Base-by-base conservation (phyloP, 495 filamentous ascomycete genomes). In the Glarea lozoyensis region DNA sequence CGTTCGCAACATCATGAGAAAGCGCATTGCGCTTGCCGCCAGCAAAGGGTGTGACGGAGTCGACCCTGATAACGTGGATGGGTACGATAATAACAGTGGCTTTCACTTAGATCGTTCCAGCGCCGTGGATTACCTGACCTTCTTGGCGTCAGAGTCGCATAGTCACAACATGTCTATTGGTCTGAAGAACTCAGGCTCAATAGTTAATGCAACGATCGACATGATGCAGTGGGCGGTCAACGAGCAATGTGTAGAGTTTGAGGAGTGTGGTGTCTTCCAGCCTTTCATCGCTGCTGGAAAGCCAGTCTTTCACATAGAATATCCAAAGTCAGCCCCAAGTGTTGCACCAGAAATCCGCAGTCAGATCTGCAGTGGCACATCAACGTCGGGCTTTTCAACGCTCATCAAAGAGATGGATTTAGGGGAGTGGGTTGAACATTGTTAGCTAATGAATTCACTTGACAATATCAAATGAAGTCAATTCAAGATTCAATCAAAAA, bases 281-380 rank as follows among this genome's bases (percentile, higher is more conserved):
- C 57, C 73, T 17, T 85, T 85, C 50, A 65, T 75, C 20, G 48
- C 65, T 11, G 69, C 64, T 2, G 64, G 62, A 37, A 84, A 86
- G 60, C 81, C 82, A 0, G 79, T 87, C 17, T 85, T 86, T 52
- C 76, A 85, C 51, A 81, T 86, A 39, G 82, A 86, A 60, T 86
- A 87, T 49, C 68, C 74, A 17, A 65, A 70, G 2, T 58, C 66
- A 17, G 57, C 60, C 1, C 31, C 55, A 0, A 49, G 43, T 4
- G 46, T 60, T 32, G 63, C 60, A 43, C 33, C 52, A 0, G 42
- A 50, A 3, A 62, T 53, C 7, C 74, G 72, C 31, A 50, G 64
- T 17, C 37, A 46, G 38, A 13, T 9, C 9, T 67, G 60, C 7
- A 60, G 59, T 2, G 49, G 52, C 4, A n/a, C n/a, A n/a, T n/a